A percentile compares a stretch with the other conserved stretches of the same genome.
Evolutionary conservation across 768 basidiomycete species (phyloP).

Genomic region (Mycena polygramma): DNA sequence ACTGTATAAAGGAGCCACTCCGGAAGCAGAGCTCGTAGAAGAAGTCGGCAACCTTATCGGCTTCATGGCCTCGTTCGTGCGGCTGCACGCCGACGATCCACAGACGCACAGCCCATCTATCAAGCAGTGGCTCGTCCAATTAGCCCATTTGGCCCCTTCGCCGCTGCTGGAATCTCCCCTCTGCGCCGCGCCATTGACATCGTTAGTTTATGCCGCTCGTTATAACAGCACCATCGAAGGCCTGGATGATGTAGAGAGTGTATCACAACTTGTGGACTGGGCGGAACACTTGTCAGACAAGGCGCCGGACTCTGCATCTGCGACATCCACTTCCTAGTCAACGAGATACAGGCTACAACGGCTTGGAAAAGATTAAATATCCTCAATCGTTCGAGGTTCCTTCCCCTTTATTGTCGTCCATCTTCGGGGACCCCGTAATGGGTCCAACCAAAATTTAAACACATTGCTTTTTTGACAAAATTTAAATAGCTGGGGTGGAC

Average conservation of each 20-base stretch:
- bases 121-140: not conserved
- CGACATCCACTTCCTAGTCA: too few species aligned
- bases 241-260: not conserved
- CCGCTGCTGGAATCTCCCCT: not conserved
- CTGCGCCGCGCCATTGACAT: not conserved
- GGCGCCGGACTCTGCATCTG: too few species aligned
- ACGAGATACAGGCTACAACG: too few species aligned
- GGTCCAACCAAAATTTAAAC: too few species aligned
- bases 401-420: too few species aligned
- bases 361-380: too few species aligned
- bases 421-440: too few species aligned
- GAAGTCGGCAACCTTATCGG: not conserved
- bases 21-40: not conserved
- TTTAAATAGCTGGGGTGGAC: too few species aligned
- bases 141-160: not conserved
- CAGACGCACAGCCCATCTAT: not conserved
- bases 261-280: not conserved
- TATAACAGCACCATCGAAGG: not conserved
- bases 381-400: too few species aligned
- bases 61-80: not conserved
- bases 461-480: too few species aligned
- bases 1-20: too few species aligned
- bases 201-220: not conserved
- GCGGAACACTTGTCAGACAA: too few species aligned
- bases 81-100: not conserved